Percentiles rank a stretch among this genome's conserved stretches.
Evolutionary conservation across 2,329 filamentous ascomycete genomes (phyloP).

Genomic region (Aspergillus sp.): DNA sequence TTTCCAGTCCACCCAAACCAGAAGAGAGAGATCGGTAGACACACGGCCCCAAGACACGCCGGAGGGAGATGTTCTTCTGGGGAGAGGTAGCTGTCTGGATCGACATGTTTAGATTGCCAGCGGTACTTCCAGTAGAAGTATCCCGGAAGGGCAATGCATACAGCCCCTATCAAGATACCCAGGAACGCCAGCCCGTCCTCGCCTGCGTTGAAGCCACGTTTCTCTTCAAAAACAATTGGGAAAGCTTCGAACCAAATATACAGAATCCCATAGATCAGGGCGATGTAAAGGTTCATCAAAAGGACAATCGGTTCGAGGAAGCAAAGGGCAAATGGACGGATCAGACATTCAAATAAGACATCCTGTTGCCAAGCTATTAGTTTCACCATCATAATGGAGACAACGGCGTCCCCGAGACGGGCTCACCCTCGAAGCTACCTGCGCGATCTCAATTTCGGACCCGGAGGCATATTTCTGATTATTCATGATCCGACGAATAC

Average conservation of each 20-base stretch:
- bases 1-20: slow-evolving; percentile 17
- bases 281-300: slow-evolving; percentile 15
- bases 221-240: slow-evolving; percentile 14
- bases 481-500: slow-evolving; percentile 54
- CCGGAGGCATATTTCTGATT: slow-evolving; percentile 53
- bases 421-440: not conserved
- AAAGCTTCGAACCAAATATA: slow-evolving; percentile 22
- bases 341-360: not conserved
- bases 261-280: slow-evolving; percentile 17
- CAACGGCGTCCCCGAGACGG: not conserved
- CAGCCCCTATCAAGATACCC: slow-evolving; percentile 12
- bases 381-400: not conserved
- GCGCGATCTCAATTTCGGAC: slow-evolving; percentile 54
- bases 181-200: slow-evolving; percentile 15
- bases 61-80: slow-evolving; percentile 16
- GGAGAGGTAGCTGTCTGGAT: slow-evolving; percentile 1
- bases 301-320: slow-evolving; percentile 11
- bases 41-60: slow-evolving; percentile 10
- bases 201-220: slow-evolving; percentile 10
- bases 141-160: slow-evolving; percentile 2
- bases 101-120: slow-evolving; percentile 8
- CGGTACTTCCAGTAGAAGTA: slow-evolving; percentile 13
- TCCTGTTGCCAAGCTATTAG: not conserved
- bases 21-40: slow-evolving; percentile 4
- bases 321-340: not conserved